These are phyloP conservation scores for Tuber calosporum DNA, from an alignment of 495 filamentous ascomycete genomes.

Conservation along the genomic window DNA sequence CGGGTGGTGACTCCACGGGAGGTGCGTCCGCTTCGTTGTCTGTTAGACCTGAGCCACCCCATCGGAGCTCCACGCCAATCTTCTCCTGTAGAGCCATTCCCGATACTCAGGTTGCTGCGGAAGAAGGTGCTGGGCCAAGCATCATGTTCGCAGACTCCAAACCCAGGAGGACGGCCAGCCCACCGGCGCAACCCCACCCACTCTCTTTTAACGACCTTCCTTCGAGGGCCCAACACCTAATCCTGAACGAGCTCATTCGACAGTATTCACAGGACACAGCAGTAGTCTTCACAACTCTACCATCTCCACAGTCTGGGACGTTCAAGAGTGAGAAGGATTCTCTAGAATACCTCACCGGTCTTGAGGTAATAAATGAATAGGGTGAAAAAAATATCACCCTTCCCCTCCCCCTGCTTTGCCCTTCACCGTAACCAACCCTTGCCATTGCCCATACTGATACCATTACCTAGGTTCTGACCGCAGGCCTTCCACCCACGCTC, in stretches of 20 bases:
- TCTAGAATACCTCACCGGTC: slow-evolving; percentile 63
- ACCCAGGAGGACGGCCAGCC: slow-evolving; percentile 24
- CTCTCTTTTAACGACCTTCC: slow-evolving; percentile 70
- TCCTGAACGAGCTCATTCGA: slow-evolving; percentile 74
- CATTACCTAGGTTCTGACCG: slow-evolving; percentile 55
- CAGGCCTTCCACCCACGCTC: slow-evolving; percentile 35
- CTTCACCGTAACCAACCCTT: neutral
- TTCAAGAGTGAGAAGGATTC: slow-evolving; percentile 61
- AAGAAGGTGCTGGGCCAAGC: slow-evolving; percentile 59
- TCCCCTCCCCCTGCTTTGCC: neutral
- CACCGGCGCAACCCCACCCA: slow-evolving; percentile 23
- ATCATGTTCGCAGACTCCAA: slow-evolving; percentile 66
- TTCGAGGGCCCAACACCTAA: slow-evolving; percentile 73
- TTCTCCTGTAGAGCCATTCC: slow-evolving; percentile 73
- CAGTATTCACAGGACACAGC: slow-evolving; percentile 64
- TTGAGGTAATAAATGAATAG: slow-evolving; percentile 51
- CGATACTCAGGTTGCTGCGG: slow-evolving; percentile 57
- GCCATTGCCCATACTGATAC: slow-evolving; percentile 32
- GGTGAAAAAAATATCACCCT: neutral
- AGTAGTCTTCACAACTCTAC: slow-evolving; percentile 74
- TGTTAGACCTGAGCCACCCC: slow-evolving; percentile 48
- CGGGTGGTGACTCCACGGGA: slow-evolving; percentile 16
- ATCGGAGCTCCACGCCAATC: slow-evolving; percentile 50
- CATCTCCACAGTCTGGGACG: slow-evolving; percentile 69
- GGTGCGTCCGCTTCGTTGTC: neutral